These are phyloP conservation scores for Taphrina betulina DNA, from an alignment of 1,139 yeast genomes.

Conservation along the genomic window DNA sequence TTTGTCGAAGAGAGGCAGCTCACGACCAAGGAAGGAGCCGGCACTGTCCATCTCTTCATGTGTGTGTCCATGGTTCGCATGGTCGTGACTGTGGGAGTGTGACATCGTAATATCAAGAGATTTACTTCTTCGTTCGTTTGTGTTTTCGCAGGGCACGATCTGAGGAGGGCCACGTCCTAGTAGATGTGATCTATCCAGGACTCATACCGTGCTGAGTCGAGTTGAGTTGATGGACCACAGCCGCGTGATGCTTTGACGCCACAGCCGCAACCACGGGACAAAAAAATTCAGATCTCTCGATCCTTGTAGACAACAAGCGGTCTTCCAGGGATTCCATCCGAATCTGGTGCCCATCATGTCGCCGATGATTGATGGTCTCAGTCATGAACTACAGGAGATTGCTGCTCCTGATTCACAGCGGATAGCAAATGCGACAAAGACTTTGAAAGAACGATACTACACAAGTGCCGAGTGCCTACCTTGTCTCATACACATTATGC, in stretches of 20 bases:
- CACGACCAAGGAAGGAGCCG: conserved; percentile 33
- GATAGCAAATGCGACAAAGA: conserved; percentile 74
- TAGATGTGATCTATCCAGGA: too few species aligned
- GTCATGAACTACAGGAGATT: conserved; percentile 8
- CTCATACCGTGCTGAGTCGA: too few species aligned
- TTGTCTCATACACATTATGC: conserved; percentile 76
- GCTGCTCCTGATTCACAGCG: conserved; percentile 36
- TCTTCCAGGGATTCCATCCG: too few species aligned
- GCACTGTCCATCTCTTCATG: conserved; percentile 29
- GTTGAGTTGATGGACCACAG: too few species aligned
- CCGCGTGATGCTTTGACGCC: too few species aligned
- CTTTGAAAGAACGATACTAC: conserved; percentile 73
- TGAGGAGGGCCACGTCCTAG: too few species aligned
- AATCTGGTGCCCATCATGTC: neutral
- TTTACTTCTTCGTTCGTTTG: too few species aligned
- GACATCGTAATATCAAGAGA: too few species aligned
- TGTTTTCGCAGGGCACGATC: too few species aligned
- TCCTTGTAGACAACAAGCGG: too few species aligned
- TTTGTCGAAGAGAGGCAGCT: conserved; percentile 26
- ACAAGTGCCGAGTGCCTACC: conserved; percentile 71
- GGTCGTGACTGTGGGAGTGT: conserved; percentile 10
- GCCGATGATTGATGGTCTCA: neutral
- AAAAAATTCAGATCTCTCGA: too few species aligned
- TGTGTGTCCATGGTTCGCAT: conserved; percentile 20
- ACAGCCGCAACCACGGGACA: too few species aligned